phyloP scores from a whole-genome alignment of 164 flowering plant genomes.

The Hamamelis virginiana region DNA sequence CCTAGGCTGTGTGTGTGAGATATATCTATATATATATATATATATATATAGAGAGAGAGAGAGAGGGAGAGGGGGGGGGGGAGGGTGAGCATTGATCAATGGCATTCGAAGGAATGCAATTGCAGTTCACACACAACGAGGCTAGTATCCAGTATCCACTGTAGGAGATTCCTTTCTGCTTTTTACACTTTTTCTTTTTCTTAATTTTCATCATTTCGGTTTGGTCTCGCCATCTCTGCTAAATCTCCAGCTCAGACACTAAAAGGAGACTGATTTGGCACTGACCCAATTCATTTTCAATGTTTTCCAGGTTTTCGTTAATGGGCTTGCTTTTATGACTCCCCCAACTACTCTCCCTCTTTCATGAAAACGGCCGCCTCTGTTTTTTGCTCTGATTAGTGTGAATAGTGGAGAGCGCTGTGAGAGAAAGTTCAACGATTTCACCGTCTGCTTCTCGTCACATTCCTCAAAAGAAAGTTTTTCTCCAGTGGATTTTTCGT shows the following conservation, averaged over 20 bases:
- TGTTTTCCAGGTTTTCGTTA: conserved; percentile 20
- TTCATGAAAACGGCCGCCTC: conserved; percentile 8
- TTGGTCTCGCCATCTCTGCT: conserved; percentile 12
- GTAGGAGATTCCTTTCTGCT: conserved; percentile 18
- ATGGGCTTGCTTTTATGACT: conserved; percentile 12
- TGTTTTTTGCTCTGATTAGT: not conserved
- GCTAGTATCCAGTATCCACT: conserved; percentile 5
- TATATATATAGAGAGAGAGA: too few species aligned
- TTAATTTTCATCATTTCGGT: conserved; percentile 5
- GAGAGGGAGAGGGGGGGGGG: not conserved
- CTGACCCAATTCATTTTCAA: conserved; percentile 3
- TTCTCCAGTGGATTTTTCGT: conserved; percentile 4
- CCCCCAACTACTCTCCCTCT: conserved; percentile 11
- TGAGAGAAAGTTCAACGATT: conserved; percentile 2
- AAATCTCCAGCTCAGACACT: conserved; percentile 11
- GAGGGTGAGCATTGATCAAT: not conserved
- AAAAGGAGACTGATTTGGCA: conserved; percentile 4
- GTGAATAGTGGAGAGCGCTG: not conserved
- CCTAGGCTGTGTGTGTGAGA: too few species aligned
- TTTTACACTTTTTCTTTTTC: not conserved
- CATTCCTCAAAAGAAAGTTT: conserved; percentile 6
- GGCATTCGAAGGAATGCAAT: not conserved
- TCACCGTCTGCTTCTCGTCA: conserved; percentile 4
- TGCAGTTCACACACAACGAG: conserved; percentile 15
- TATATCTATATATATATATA: too few species aligned